A percentile compares a stretch with the other conserved stretches of the same genome.
These are phyloP conservation scores for Heterobasidion occidentale DNA, from an alignment of 1,284 basidiomycete genomes.

Conservation along the genomic window DNA sequence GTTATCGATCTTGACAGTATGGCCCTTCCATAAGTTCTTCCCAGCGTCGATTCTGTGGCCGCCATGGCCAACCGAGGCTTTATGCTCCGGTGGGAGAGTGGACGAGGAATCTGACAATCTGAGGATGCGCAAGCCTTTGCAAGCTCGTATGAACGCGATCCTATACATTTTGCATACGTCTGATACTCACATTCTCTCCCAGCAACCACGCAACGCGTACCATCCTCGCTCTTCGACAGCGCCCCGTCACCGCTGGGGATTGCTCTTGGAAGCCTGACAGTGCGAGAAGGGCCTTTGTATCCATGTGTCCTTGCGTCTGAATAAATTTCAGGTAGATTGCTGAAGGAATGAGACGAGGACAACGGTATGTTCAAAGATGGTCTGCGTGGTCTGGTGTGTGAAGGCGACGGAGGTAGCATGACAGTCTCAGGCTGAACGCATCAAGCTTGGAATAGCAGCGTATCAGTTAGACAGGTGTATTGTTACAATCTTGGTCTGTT, in stretches of 20 bases:
- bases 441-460: too few species aligned
- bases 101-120: slow-evolving; percentile 40
- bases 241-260: slow-evolving; percentile 53
- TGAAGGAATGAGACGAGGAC: not conserved
- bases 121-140: slow-evolving; percentile 56
- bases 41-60: slow-evolving; percentile 59
- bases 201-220: slow-evolving; percentile 55
- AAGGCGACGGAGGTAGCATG: too few species aligned
- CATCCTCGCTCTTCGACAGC: slow-evolving; percentile 61
- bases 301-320: slow-evolving; percentile 38
- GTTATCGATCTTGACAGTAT: slow-evolving; percentile 68
- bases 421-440: too few species aligned
- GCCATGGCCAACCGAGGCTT: slow-evolving; percentile 43
- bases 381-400: not conserved
- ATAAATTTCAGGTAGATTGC: slow-evolving; percentile 21
- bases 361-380: not conserved
- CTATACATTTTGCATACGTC: slow-evolving; percentile 2
- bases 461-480: too few species aligned
- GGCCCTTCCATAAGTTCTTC: slow-evolving; percentile 66
- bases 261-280: slow-evolving; percentile 48
- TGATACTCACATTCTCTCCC: slow-evolving; percentile 61
- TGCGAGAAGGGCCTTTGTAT: slow-evolving; percentile 36
- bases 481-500: too few species aligned
- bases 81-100: slow-evolving; percentile 35
- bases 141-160: not conserved